Conservation (phyloP, 2,329 filamentous ascomycete species). For the Diaporthe nobilis region DNA sequence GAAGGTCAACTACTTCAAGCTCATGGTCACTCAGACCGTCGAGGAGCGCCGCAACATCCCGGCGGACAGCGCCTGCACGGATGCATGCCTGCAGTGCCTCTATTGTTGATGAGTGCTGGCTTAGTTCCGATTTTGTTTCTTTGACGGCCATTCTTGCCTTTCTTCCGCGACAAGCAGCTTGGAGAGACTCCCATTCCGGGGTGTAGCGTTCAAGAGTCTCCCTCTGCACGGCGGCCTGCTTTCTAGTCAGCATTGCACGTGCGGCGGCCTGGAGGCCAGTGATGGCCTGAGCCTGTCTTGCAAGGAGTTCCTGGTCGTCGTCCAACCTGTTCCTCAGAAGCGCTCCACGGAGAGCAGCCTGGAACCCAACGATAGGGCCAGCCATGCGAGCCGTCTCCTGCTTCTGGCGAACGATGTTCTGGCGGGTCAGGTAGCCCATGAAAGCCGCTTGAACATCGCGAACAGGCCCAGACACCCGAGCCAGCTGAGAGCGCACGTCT, state of each 20-base stretch:
- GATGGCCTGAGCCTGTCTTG: constrained; percentile 64
- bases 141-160: constrained; percentile 61
- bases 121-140: constrained; percentile 63
- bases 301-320: constrained; percentile 66
- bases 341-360: constrained; percentile 75
- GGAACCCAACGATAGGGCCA: constrained; percentile 69
- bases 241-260: constrained; percentile 73
- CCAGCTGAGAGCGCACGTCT: constrained; percentile 70
- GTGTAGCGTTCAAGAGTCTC: constrained; percentile 65
- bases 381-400: constrained; percentile 67
- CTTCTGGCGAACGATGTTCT: constrained; percentile 68
- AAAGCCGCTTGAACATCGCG: constrained; percentile 76
- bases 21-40: constrained; percentile 63
- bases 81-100: constrained; percentile 65
- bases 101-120: constrained; percentile 59
- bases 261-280: constrained; percentile 75
- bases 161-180: constrained; percentile 63
- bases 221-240: constrained; percentile 64
- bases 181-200: constrained; percentile 65
- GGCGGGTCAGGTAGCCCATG: constrained; percentile 76
- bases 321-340: constrained; percentile 71
- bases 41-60: constrained; percentile 63
- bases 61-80: constrained; percentile 69
- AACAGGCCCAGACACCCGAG: constrained; percentile 73
- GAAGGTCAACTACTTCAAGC: constrained; percentile 63